Evolutionary conservation across 148 eudicot genomes (phyloP), one percentile per base, ranked within the genome.

Genomic region (Camellia sinensis): DNA sequence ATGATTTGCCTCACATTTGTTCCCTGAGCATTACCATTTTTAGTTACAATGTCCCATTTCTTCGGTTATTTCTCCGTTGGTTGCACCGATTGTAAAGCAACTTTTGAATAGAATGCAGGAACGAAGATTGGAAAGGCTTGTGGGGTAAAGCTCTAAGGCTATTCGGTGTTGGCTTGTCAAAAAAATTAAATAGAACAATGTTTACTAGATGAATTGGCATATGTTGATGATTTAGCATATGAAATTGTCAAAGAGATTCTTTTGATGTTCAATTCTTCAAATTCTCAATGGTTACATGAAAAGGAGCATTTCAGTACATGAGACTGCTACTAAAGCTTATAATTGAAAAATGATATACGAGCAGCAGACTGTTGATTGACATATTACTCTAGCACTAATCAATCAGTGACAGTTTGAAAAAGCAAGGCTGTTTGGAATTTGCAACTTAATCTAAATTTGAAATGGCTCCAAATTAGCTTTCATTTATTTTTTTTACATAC

Each of bases 301-400:
- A 14, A 6, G 91, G 89, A 1, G 84, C 84, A 14, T 85, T 80
- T 0, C 94, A 94, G 9, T 86, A 64, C 67, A 91, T 76, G 9
- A 87, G 18, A 7, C 83, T 73, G 22, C 88, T 83, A 0, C 37
- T 29, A 29, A 29, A 29, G 37, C 37, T 29, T 29, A 29, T 29
- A 29, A 29, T 29, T 29, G 37, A 29, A 29, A 29, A 29, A 29
- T 29, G 37, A 29, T 29, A 29, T 29, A 29, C 1, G 37, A 29
- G 37, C 37, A 29, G 37, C 37, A 29, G 37, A 29, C 37, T 29
- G 37, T 29, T 29, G 37, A 29, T 29, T 29, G 37, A 29, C 37
- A 29, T 29, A 29, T 29, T 29, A 29, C 37, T 29, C 37, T 29
- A 29, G 37, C 37, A 29, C 37, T 29, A 29, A 29, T 29, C 1